Evolutionary conservation across 768 basidiomycete genomes (phyloP), one percentile per base, ranked within the genome.

Genomic region (Russula abietina): DNA sequence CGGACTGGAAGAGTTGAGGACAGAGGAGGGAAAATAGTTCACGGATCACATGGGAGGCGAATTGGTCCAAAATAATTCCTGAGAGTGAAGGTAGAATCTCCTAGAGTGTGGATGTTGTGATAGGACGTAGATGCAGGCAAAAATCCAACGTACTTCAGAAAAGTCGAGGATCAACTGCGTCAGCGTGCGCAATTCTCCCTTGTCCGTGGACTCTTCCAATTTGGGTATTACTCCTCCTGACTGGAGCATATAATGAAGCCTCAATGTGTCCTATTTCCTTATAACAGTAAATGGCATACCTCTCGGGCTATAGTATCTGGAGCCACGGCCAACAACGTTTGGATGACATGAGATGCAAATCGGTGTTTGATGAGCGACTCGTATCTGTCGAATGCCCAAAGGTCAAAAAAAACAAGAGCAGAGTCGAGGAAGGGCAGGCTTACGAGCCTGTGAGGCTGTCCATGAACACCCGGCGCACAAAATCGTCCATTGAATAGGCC

Each of bases 261-360:
- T 11, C 26, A 5, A 26, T 16, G 38, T 22, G 11, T 52, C 14
- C 10, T 19, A 24, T 41, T 28, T 49, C 14, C 7, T 38, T 7
- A 36, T 14, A 24, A 19, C n/a, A 55, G 33, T 64, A 24, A 41
- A 48, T 45, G 9, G 65, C 74, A 30, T 65, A 88, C 89, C 80
- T 92, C 91, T 71, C 90, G 78, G 28, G 81, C 76, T 49, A 91
- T 74, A 0, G 89, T 89, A 49, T 85, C 80, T 32, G 69, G 70
- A 7, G 84, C 83, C 26, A 91, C 83, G 2, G 80, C 81, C 67
- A 98, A 80, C 66, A 97, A 75, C 1, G 93, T 98, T 73, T 98
- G 93, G 69, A 89, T 89, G 8, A 97, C 95, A 83, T 98, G 95
- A 28, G 94, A 96, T 17, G 89, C 93, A 77, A 97, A 98, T 32